phyloP scores from a whole-genome alignment of 306 rosid species.

The Pterocarpus santalinus region DNA sequence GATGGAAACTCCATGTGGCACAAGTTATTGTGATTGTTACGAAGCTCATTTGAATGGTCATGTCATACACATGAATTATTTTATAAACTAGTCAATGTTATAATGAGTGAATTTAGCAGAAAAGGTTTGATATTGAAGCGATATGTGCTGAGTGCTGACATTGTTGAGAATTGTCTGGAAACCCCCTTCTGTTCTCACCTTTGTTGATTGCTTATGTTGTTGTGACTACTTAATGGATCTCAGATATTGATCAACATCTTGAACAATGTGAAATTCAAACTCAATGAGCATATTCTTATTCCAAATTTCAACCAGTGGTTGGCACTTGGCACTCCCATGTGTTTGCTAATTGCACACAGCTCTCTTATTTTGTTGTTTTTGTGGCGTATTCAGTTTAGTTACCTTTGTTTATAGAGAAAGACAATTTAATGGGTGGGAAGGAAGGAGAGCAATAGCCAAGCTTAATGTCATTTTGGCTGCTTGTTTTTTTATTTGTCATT shows the following conservation, averaged over 20 bases:
- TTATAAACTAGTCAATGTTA: neutral
- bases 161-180: neutral
- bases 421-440: too few species aligned
- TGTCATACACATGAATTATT: neutral
- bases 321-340: neutral
- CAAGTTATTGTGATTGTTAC: neutral
- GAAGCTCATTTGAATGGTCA: conserved; percentile 19
- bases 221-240: neutral
- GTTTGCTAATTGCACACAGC: too few species aligned
- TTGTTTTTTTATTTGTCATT: conserved; percentile 5
- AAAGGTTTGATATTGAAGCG: neutral
- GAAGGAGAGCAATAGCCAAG: neutral
- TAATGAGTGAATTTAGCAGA: neutral
- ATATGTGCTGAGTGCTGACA: conserved; percentile 16
- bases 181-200: neutral
- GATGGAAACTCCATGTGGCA: neutral
- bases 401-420: too few species aligned
- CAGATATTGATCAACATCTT: conserved; percentile 9
- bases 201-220: neutral
- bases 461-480: neutral
- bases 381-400: too few species aligned
- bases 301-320: neutral
- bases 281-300: neutral
- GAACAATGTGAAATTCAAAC: neutral
- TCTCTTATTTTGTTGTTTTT: too few species aligned